A percentile compares a stretch with the other conserved stretches of the same genome.
These are phyloP conservation scores for Gaeumannomyces sp. DNA, from an alignment of 2,329 filamentous ascomycete species.

Conservation along the genomic window DNA sequence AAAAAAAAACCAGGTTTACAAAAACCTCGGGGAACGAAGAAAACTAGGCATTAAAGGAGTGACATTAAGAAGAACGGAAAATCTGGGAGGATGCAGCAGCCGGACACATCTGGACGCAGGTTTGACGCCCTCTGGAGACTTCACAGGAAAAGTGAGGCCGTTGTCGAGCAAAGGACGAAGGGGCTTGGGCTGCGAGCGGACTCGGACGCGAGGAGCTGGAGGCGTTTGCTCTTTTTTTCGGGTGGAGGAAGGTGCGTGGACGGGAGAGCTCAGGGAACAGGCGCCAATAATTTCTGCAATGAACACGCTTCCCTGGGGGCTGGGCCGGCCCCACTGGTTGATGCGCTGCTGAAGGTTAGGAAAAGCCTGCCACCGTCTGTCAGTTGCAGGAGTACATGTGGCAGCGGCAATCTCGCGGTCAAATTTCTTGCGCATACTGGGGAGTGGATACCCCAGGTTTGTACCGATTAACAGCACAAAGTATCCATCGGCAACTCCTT, in stretches of 20 bases:
- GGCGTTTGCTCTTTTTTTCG: neutral
- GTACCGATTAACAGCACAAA: neutral
- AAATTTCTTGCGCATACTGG: neutral
- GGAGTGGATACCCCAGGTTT: neutral
- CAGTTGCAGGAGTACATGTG: neutral
- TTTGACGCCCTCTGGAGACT: neutral
- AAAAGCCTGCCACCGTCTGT: neutral
- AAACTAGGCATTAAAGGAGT: slow-evolving; percentile 16
- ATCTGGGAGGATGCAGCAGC: slow-evolving; percentile 9
- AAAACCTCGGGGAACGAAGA: slow-evolving; percentile 2
- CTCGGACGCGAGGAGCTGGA: neutral
- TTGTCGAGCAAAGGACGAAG: neutral
- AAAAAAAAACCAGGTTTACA: neutral
- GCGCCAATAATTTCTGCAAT: slow-evolving; percentile 5
- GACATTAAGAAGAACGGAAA: slow-evolving; percentile 15
- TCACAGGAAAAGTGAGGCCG: neutral
- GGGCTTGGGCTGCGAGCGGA: slow-evolving; percentile 7
- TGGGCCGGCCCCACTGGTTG: neutral
- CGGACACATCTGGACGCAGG: slow-evolving; percentile 14
- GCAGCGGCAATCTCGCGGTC: neutral
- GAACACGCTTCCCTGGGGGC: slow-evolving; percentile 8
- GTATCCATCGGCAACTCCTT: neutral
- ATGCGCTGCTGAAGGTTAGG: neutral
- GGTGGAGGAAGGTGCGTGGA: neutral
- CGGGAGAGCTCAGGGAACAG: slow-evolving; percentile 2